Evolutionary conservation across 768 basidiomycete species (phyloP).

Genomic region (Pleurotus salmoneostramineus): DNA sequence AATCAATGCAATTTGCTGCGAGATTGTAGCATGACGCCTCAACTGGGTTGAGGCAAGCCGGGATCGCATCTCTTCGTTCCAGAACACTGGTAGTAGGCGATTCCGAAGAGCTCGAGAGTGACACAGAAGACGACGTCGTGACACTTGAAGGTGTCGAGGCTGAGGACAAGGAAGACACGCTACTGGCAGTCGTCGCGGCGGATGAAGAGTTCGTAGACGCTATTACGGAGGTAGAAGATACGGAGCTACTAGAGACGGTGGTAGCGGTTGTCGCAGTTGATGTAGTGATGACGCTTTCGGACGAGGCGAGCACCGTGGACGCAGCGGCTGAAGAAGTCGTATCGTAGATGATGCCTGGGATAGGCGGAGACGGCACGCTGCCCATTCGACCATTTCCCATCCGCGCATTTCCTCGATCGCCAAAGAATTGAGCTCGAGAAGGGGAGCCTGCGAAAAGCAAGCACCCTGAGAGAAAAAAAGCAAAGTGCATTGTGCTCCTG

Average conservation of each 20-base stretch:
- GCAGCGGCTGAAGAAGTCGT: not conserved
- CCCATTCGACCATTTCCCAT: not conserved
- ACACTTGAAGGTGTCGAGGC: too few species aligned
- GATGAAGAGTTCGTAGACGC: too few species aligned
- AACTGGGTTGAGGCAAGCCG: conserved; percentile 9
- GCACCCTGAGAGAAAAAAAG: too few species aligned
- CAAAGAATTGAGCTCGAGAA: not conserved
- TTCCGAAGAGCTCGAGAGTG: not conserved
- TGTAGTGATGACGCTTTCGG: not conserved
- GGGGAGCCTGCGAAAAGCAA: not conserved
- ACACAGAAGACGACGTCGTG: not conserved
- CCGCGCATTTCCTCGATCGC: not conserved
- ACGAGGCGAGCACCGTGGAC: not conserved
- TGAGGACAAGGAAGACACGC: not conserved
- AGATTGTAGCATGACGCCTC: conserved; percentile 11
- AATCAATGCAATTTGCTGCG: conserved; percentile 10
- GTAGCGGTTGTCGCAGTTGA: not conserved
- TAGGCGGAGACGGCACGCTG: not conserved
- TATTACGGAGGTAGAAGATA: too few species aligned
- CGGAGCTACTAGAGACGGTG: not conserved
- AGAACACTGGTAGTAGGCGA: conserved; percentile 1
- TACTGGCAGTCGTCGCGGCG: too few species aligned
- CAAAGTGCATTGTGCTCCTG: too few species aligned
- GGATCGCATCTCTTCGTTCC: conserved; percentile 7
- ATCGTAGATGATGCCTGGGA: not conserved